Evolutionary conservation across 352 stramenopile genomes (phyloP).

Genomic region (Pythium myriotylum): DNA sequence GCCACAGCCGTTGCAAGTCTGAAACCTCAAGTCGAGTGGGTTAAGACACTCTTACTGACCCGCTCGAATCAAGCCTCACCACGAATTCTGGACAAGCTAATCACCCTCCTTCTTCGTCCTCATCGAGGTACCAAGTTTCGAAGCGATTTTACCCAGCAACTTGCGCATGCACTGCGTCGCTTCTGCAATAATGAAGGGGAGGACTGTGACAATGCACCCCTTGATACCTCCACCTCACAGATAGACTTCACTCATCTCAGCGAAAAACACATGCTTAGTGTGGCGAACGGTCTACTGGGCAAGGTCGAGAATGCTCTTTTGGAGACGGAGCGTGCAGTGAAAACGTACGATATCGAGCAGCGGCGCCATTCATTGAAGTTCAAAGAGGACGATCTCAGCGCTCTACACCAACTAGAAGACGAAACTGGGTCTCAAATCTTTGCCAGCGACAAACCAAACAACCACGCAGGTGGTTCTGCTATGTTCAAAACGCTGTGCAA

Average conservation of each 20-base stretch:
- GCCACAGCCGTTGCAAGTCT: background rate
- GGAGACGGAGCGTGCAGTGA: conserved; percentile 37
- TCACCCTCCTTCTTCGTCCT: conserved; percentile 38
- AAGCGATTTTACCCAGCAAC: conserved; percentile 27
- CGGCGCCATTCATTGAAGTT: conserved; percentile 40
- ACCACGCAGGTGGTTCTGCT: conserved; percentile 6
- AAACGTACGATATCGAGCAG: conserved; percentile 40
- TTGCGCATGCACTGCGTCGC: conserved; percentile 38
- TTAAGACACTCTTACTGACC: conserved; percentile 26
- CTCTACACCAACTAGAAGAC: conserved; percentile 43
- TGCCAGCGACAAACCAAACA: conserved; percentile 19
- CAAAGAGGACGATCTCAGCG: conserved; percentile 39
- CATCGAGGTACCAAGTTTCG: conserved; percentile 26
- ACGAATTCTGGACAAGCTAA: conserved; percentile 35
- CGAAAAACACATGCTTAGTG: conserved; percentile 39
- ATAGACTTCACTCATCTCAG: conserved; percentile 33
- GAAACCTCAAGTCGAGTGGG: conserved; percentile 27
- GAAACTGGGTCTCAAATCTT: conserved; percentile 37
- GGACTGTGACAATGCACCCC: conserved; percentile 12
- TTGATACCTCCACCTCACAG: background rate
- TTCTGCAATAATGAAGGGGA: conserved; percentile 35
- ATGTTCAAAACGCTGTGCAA: conserved; percentile 40
- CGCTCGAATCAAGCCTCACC: conserved; percentile 15
- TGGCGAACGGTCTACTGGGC: conserved; percentile 34
- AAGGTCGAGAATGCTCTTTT: conserved; percentile 36